phyloP scores from a whole-genome alignment of 2,329 filamentous ascomycete species.

The Penicillium sp. region DNA sequence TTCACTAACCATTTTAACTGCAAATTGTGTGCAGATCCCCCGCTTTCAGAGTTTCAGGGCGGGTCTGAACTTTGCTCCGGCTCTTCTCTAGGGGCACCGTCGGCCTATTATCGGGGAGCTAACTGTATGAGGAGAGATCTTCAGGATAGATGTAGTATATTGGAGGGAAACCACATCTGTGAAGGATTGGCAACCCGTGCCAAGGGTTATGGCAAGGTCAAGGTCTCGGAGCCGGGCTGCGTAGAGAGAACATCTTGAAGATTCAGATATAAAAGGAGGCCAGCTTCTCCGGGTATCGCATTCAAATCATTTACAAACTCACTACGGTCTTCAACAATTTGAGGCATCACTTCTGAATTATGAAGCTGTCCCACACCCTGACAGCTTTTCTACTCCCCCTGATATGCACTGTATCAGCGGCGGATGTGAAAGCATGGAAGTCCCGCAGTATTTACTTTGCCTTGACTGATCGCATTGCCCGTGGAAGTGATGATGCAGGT shows the following conservation, averaged over 20 bases:
- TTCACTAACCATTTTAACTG: not conserved
- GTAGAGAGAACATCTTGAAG: not conserved
- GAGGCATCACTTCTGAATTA: not conserved
- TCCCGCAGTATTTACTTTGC: not conserved
- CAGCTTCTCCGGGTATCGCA: not conserved
- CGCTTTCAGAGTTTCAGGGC: not conserved
- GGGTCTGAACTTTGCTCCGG: not conserved
- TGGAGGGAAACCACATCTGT: not conserved
- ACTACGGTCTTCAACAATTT: not conserved
- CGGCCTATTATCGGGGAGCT: not conserved
- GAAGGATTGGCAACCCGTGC: not conserved
- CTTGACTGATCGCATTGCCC: not conserved
- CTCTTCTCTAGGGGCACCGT: not conserved
- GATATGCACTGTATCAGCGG: not conserved
- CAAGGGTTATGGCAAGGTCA: not conserved
- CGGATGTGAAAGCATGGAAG: not conserved
- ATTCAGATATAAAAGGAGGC: not conserved
- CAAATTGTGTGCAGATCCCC: not conserved
- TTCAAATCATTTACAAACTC: not conserved
- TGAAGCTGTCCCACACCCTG: not conserved
- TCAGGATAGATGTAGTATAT: not conserved
- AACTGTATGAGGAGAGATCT: not conserved
- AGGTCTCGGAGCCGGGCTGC: not conserved
- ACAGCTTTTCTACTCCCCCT: not conserved
- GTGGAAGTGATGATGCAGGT: not conserved